These are phyloP conservation scores for Vitis hybrid DNA, from an alignment of 177 flowering plant genomes.

Conservation along the genomic window DNA sequence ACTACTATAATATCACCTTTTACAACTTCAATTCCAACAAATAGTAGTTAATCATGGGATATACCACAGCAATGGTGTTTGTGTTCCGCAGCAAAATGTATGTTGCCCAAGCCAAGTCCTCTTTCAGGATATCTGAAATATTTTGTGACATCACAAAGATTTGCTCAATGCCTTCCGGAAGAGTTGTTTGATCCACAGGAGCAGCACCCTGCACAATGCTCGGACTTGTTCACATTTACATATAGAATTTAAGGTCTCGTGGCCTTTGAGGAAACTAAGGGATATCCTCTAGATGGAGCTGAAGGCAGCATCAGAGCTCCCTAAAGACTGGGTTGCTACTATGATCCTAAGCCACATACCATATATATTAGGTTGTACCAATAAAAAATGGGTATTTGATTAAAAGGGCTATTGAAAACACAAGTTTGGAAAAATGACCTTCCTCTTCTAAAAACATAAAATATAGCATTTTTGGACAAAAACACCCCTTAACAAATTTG, in stretches of 20 bases:
- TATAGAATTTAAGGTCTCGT: neutral
- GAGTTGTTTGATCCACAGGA: slow-evolving; percentile 38
- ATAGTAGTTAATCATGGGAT: neutral
- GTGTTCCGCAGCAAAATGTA: slow-evolving; percentile 79
- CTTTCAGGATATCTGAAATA: slow-evolving; percentile 45
- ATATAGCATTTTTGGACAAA: too few relatives aligned
- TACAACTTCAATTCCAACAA: neutral
- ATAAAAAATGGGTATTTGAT: too few relatives aligned
- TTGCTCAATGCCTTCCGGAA: slow-evolving; percentile 68
- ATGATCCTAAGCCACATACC: too few relatives aligned
- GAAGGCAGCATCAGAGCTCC: neutral
- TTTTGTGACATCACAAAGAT: slow-evolving; percentile 67
- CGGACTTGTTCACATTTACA: neutral
- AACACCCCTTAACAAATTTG: too few relatives aligned
- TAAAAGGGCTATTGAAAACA: too few relatives aligned
- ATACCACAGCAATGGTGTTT: slow-evolving; percentile 74
- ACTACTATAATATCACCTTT: neutral
- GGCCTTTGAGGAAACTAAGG: neutral
- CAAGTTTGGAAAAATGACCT: too few relatives aligned
- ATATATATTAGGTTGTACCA: too few relatives aligned
- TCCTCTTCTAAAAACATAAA: too few relatives aligned
- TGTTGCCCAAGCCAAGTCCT: slow-evolving; percentile 92
- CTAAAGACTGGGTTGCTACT: too few relatives aligned
- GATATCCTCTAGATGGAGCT: neutral
- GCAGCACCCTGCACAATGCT: slow-evolving; percentile 56